Percentiles rank a stretch among this genome's conserved stretches.
phyloP scores from a whole-genome alignment of 495 filamentous ascomycete species.

The Acidomyces sp. region DNA sequence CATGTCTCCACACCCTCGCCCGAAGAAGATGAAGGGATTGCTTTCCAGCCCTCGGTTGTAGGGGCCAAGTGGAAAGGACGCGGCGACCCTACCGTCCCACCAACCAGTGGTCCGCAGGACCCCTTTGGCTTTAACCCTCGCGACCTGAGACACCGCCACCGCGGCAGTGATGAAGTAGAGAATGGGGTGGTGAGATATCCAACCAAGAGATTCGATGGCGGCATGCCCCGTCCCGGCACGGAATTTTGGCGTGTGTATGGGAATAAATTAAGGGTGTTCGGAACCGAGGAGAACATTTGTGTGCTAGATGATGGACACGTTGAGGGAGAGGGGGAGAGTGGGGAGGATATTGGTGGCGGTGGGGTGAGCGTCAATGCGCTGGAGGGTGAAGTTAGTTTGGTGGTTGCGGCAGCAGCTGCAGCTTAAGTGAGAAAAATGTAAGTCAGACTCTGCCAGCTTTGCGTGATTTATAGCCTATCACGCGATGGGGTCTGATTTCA shows the following conservation, averaged over 20 bases:
- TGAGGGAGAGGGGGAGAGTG: no score
- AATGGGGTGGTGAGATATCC: not conserved
- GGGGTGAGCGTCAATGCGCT: no score
- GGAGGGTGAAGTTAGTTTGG: no score
- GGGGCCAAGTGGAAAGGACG: slow-evolving; percentile 13
- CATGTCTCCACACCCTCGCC: not conserved
- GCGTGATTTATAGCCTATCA: no score
- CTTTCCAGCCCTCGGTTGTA: slow-evolving; percentile 10
- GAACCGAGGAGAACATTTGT: slow-evolving; percentile 45
- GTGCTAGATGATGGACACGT: slow-evolving; percentile 23
- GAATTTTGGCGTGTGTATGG: slow-evolving; percentile 50
- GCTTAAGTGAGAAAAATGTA: no score
- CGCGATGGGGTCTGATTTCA: no score
- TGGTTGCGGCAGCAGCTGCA: no score
- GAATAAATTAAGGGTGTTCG: slow-evolving; percentile 55
- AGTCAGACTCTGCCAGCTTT: no score
- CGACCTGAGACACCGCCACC: slow-evolving; percentile 6
- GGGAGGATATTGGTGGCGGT: no score
- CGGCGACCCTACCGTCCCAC: slow-evolving; percentile 10
- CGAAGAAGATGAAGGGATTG: not conserved
- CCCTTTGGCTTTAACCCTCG: slow-evolving; percentile 3
- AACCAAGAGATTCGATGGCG: slow-evolving; percentile 5
- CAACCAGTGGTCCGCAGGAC: slow-evolving; percentile 1
- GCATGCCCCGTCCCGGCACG: slow-evolving; percentile 37
- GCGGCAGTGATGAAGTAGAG: no score